Evolutionary conservation across 768 basidiomycete genomes (phyloP).

Genomic region (Albatrellus ellisii): DNA sequence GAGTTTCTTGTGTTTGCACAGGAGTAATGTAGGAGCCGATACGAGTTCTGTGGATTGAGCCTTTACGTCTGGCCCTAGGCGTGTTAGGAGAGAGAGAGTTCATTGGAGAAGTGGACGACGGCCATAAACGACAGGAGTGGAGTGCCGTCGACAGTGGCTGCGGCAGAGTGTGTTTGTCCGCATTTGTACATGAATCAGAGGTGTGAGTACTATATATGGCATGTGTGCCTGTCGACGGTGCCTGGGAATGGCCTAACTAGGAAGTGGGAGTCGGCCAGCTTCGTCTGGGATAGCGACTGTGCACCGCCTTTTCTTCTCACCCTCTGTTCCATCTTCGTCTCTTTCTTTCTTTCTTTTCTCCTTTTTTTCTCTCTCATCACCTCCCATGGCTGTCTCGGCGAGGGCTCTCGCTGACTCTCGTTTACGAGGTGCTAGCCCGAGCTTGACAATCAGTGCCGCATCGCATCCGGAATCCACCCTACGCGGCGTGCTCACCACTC

Average conservation of each 20-base stretch:
- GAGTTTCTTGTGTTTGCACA: slow-evolving; percentile 38
- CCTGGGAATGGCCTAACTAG: background rate
- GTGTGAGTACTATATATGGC: background rate
- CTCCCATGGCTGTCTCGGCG: no score
- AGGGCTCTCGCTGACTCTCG: no score
- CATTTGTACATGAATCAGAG: background rate
- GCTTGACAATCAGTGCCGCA: background rate
- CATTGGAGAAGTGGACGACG: slow-evolving; percentile 24
- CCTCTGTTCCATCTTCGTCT: background rate
- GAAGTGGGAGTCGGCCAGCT: background rate
- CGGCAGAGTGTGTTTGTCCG: background rate
- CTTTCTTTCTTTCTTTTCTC: background rate
- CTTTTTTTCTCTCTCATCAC: no score
- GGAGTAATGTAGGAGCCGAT: slow-evolving; percentile 48
- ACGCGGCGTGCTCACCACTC: background rate
- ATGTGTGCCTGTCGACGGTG: background rate
- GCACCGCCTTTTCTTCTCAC: background rate
- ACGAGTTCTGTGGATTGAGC: slow-evolving; percentile 42
- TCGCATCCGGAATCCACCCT: background rate
- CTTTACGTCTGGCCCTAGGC: slow-evolving; percentile 38
- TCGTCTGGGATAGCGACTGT: background rate
- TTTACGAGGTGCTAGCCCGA: no score
- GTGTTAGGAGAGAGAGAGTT: slow-evolving; percentile 36
- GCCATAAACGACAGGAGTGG: slow-evolving; percentile 1
- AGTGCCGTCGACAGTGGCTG: background rate